phyloP scores from a whole-genome alignment of 345 rosid species.

The Ceriops tagal region DNA sequence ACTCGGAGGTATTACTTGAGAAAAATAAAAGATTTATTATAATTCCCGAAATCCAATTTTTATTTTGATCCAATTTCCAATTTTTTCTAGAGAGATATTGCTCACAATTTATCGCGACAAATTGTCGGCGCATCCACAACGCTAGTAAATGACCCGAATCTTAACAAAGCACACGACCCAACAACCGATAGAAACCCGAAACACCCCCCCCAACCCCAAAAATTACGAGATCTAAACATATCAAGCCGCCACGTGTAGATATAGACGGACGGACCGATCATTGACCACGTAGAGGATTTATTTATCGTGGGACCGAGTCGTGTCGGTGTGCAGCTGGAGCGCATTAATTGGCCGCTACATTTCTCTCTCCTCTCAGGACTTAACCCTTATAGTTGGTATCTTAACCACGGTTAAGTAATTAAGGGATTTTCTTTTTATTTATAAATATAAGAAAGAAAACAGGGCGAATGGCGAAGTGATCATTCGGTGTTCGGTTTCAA shows the following conservation, averaged over 20 bases:
- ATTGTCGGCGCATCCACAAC: slow-evolving; percentile 46
- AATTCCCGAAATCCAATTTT: too few relatives aligned
- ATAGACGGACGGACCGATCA: not conserved
- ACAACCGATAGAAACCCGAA: not conserved
- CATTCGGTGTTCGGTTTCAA: slow-evolving; percentile 27
- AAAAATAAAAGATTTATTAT: too few relatives aligned
- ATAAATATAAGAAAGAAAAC: too few relatives aligned
- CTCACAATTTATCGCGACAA: slow-evolving; percentile 34
- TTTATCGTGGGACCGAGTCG: slow-evolving; percentile 14
- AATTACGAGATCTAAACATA: not conserved
- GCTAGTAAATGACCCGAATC: slow-evolving; percentile 9
- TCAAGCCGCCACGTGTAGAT: slow-evolving; percentile 6
- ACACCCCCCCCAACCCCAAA: too few relatives aligned
- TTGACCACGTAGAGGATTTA: slow-evolving; percentile 28
- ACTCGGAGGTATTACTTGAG: too few relatives aligned
- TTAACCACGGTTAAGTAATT: not conserved
- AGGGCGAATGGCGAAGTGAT: not conserved
- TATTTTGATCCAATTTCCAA: too few relatives aligned
- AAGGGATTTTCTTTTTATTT: too few relatives aligned
- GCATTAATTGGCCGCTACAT: slow-evolving; percentile 24
- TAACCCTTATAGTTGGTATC: not conserved
- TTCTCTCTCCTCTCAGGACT: not conserved
- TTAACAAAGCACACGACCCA: slow-evolving; percentile 11
- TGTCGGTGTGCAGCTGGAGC: slow-evolving; percentile 27
- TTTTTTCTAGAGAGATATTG: not conserved